phyloP scores from a whole-genome alignment of 2,329 filamentous ascomycete genomes.

The Lithohypha guttulata region DNA sequence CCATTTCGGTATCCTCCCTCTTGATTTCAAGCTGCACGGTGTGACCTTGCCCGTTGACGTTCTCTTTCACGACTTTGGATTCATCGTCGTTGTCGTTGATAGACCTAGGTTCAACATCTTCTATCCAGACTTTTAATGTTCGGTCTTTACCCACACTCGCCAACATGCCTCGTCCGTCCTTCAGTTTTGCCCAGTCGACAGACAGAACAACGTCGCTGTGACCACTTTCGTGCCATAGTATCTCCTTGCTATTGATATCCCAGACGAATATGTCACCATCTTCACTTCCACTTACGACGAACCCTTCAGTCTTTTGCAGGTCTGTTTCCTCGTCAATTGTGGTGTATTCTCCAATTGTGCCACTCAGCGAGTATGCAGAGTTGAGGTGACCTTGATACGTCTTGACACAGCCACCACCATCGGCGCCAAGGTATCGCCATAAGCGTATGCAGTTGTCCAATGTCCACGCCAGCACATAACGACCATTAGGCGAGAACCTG shows the following conservation, averaged over 20 bases:
- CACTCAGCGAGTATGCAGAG: constrained; percentile 69
- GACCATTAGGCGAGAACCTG: constrained; percentile 87
- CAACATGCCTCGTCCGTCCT: constrained; percentile 24
- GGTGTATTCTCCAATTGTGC: constrained; percentile 63
- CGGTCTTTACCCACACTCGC: constrained; percentile 21
- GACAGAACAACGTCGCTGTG: constrained; percentile 49
- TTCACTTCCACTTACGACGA: constrained; percentile 76
- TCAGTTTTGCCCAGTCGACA: constrained; percentile 43
- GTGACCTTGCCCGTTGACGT: constrained; percentile 12
- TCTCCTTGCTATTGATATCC: constrained; percentile 77
- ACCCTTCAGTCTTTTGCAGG: constrained; percentile 34
- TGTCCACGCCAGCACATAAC: constrained; percentile 83
- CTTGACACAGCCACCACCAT: constrained; percentile 69
- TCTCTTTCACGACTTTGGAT: constrained; percentile 6
- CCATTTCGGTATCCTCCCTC: constrained; percentile 6
- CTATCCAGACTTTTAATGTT: constrained; percentile 17
- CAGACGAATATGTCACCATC: constrained; percentile 77
- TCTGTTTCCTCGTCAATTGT: constrained; percentile 7
- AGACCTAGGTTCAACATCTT: constrained; percentile 13
- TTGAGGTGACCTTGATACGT: constrained; percentile 93
- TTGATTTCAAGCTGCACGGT: constrained; percentile 7
- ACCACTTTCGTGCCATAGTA: constrained; percentile 56
- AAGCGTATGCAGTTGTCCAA: constrained; percentile 81
- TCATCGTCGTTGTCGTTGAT: constrained; percentile 21
- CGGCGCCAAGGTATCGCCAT: constrained; percentile 76